A percentile compares a stretch with the other conserved stretches of the same genome.
Conservation (phyloP, 2,329 filamentous ascomycete species). For the Trichoderma citrinoviride region DNA sequence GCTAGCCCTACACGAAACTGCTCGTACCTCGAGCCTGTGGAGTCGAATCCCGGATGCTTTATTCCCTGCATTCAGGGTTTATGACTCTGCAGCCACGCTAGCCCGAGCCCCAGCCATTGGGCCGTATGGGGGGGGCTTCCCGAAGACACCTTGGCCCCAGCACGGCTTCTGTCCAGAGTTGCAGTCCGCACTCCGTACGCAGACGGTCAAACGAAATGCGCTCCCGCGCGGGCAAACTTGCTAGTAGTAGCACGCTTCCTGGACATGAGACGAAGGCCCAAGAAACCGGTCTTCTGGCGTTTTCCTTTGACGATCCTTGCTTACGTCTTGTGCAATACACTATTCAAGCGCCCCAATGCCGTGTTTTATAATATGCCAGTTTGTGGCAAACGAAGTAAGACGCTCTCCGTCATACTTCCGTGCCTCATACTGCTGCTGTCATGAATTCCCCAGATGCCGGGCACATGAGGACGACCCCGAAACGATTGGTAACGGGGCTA, state of each 20-base stretch:
- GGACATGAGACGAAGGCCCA: not conserved
- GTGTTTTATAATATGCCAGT: not conserved
- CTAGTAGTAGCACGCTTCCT: not conserved
- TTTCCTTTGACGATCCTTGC: not conserved
- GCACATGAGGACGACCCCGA: not conserved
- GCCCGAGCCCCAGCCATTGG: not conserved
- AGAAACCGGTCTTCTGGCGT: not conserved
- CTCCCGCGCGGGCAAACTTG: not conserved
- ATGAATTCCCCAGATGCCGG: not conserved
- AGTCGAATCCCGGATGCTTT: not conserved
- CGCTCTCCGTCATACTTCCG: too few relatives aligned
- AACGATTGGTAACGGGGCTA: not conserved
- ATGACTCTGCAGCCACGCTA: constrained; percentile 13
- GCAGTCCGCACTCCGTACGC: not conserved
- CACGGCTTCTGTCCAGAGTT: not conserved
- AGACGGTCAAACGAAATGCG: not conserved
- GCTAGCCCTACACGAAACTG: constrained; percentile 17
- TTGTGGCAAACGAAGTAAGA: too few relatives aligned
- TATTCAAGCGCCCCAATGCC: not conserved
- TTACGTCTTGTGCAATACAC: not conserved
- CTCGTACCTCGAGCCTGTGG: not conserved
- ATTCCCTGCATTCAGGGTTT: constrained; percentile 6
- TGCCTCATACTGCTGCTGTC: too few relatives aligned
- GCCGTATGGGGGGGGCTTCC: constrained; percentile 1
- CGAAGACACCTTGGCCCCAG: not conserved